Base-by-base conservation (phyloP, 805 yeast species). In the Kluyveromyces wickerhamii region DNA sequence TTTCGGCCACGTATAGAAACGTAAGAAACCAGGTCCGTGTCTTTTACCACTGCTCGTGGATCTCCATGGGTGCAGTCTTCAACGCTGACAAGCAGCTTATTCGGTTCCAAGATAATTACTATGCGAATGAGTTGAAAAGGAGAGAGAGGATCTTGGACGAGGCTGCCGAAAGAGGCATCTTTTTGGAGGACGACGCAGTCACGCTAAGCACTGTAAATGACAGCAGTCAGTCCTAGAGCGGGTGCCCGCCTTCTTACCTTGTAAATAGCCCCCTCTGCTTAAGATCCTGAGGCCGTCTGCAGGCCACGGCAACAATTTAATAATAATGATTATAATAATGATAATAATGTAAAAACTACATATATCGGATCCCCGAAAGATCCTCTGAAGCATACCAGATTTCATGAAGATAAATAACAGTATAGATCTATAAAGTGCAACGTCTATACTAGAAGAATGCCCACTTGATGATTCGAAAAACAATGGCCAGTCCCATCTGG, bases 81-180 rank as follows among this genome's bases (percentile, higher is more conserved):
- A 56, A 59, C 45, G 69, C 68, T 6, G 72, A 67, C 31, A 57
- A 53, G 41, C 67, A 61, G 39, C 45, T 63, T 22, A 30, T 59
- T 15, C 54, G 44, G 16, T 63, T 63, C 42, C 65, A 64, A 35
- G 43, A 53, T 18, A 52, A 60, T 28, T 46, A 57, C 21, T 59
- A 54, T 38, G 46, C 39, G 7, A 57, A 57, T 14, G 66, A 66
- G 37, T 38, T 47, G 27, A 40, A 38, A n/a, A 55, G 65, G 43
- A 55, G 68, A 40, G 50, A 49, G 23, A 54, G 47, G 29, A 47
- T 63, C 16, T 35, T 66, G 26, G 65, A 65, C 38, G 66, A 63
- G 24, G 71, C 70, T 18, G 71, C 71, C 9, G 70, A 66, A 19
- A 54, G 65, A 36, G 72, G 71, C 3, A 50, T 64, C 12, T 65